Base-by-base conservation (phyloP, 306 rosid species). In the Inga leiocalycina region DNA sequence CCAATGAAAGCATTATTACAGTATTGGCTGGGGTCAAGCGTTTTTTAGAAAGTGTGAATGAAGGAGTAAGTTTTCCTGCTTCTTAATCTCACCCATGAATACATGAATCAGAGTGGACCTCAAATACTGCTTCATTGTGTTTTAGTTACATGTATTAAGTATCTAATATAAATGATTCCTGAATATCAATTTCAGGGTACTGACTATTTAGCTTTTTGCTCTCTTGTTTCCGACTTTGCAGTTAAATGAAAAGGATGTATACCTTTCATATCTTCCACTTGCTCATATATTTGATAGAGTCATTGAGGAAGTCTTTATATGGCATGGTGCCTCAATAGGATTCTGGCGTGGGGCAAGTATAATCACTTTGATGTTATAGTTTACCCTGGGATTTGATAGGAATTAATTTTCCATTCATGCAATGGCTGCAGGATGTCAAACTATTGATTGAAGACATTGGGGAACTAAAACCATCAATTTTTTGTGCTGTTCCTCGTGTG, bases 281-380 rank as follows among this genome's bases (percentile, higher is more conserved):
- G 98, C 99, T 10, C 99, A 96, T 81, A 96, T 89, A 84, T 93
- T 96, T 61, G 98, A 96, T 74, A 95, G 98, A 83, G 85, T 90
- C 77, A 84, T 93, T 54, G 98, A 94, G 89, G 98, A 96, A 84
- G 84, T 88, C 80, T 88, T 96, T 87, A 96, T 96, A 76, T 81
- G 86, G 89, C 82, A 76, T 15, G 98, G 98, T 20, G 98, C 91
- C 79, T 90, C 96, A 52, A 92, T 96, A 59, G 98, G 98, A 71
- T 96, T 93, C 86, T 96, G 99, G 98, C 95, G 92, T 81, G 97
- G 98, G 89, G 99, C 93, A 82, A 91, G 97, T 85, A 57, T 71
- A 66, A 69, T n/a, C 49, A 44, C 39, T 49, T 54, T 80, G 73
- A 81, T 83, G 65, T 80, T 66, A 85, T 79, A 74, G 32, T 44